Base-by-base conservation (phyloP, 345 rosid species). In the Syzygium grande region DNA sequence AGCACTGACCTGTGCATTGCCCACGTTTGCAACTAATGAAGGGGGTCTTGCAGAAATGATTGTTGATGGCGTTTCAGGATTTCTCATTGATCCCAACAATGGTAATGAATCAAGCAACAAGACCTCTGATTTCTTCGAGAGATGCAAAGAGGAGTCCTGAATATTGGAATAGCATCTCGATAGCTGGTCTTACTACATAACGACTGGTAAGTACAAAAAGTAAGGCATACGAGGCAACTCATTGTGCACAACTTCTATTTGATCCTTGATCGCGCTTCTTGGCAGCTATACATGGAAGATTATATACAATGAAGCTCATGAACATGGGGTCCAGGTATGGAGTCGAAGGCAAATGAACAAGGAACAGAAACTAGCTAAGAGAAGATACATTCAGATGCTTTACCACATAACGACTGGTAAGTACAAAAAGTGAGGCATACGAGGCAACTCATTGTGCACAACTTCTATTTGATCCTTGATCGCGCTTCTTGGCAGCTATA, bases 41-140 rank as follows among this genome's bases (percentile, higher is more conserved):
- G 99, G 99, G 46, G 98, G 98, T 21, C 98, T 98, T 1, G 99
- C 99, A 0, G 99, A 98, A 93, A 96, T 98, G 49, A 94, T 93
- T 30, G 94, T 94, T 12, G 97, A 98, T 90, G 97, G 94, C 12
- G 89, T 96, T 88, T 96, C 98, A 9, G 99, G 98, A 34, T 96
- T 96, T 90, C 98, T 93, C 86, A 92, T 96, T 14, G 94, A 96
- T 89, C 98, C 99, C 1, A 94, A 92, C 92, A 92, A 94, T 86
- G 99, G 98, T 3, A 97, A 95, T 25, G 96, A 93, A 17, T 92
- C 98, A 51, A 92, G 95, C 88, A 88, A 90, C 77, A 95, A 86
- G 83, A 96, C 96, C 12, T 95, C 92, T 29, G 96, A 96, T 86
- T 98, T 98, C 93, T 98, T 98, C n/a, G 94, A 94, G 68, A 93